phyloP scores from a whole-genome alignment of 768 basidiomycete genomes.

The Amanita molliuscula region DNA sequence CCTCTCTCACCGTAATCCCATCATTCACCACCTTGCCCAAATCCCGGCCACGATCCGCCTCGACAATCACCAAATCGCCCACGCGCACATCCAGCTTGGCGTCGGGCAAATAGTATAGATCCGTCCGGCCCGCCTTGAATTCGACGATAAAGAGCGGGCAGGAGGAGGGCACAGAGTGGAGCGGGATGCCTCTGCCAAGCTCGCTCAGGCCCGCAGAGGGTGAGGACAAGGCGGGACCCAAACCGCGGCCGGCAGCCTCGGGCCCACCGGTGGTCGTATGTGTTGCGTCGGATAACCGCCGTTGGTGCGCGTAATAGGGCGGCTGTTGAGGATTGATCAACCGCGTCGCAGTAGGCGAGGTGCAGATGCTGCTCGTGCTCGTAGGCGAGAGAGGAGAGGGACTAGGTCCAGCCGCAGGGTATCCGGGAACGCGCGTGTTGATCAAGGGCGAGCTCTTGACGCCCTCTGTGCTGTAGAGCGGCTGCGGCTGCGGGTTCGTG shows the following conservation, averaged over 20 bases:
- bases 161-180: constrained; percentile 70
- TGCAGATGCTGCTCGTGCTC: constrained; percentile 8
- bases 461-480: constrained; percentile 12
- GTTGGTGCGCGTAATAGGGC: constrained; percentile 32
- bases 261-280: constrained; percentile 6
- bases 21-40: constrained; percentile 89
- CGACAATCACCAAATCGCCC: constrained; percentile 92
- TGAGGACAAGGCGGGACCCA: not conserved
- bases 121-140: constrained; percentile 95
- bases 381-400: constrained; percentile 4
- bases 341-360: constrained; percentile 38
- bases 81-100: constrained; percentile 50
- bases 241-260: not conserved
- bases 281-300: constrained; percentile 29
- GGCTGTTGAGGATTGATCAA: constrained; percentile 35
- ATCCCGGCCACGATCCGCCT: constrained; percentile 92
- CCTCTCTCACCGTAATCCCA: constrained; percentile 80
- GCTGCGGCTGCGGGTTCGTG: constrained; percentile 10
- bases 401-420: constrained; percentile 8
- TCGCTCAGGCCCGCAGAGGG: constrained; percentile 28
- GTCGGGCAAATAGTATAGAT: constrained; percentile 86
- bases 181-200: constrained; percentile 83
- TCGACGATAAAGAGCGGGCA: constrained; percentile 95
- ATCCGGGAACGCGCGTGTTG: constrained; percentile 32
- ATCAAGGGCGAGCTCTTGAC: constrained; percentile 19